Base-by-base conservation (phyloP, 371 early-diverging fungal genomes). In the Mucor velutinosus region DNA sequence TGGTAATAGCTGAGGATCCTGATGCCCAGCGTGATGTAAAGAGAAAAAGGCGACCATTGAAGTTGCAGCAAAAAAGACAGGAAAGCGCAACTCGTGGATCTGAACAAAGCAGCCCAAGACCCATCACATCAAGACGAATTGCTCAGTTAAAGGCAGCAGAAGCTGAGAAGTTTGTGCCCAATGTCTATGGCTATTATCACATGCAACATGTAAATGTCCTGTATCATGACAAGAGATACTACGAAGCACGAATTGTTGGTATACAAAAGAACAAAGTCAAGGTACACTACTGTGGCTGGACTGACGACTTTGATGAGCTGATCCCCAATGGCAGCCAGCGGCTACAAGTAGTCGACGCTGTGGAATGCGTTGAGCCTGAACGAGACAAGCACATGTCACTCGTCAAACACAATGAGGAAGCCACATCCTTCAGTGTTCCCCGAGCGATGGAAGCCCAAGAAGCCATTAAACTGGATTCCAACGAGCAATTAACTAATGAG, bases 231-330 rank as follows among this genome's bases (percentile, higher is more conserved):
- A 79, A 82, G 35, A 82, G 73, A 29, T 75, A 81, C 73, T 83
- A 88, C 56, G 87, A 86, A 60, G 90, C 81, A 17, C 45, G 82
- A 8, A 71, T 90, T 45, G 76, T 85, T 3, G 71, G 72, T 0
- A 68, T 88, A 70, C 74, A 84, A 17, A 74, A 78, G 15, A 85
- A 83, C 12, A 80, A 76, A 29, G 84, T 89, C 17, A 78, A 64
- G 19, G 67, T 89, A 6, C 86, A 82, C 60, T 90, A 86, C 59
- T 86, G 89, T 61, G 90, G 86, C 0, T 88, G 90, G 90, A 70
- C 74, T 7, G 67, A 77, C 3, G 67, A 70, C 7, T 87, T 83
- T 73, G 91, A 91, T 59, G 91, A 90, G 56, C 82, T 86, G 69
- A 73, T 90, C 15, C 70, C 83, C 4, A 66, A 80, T 15, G 89